Base-by-base conservation (phyloP, 2,329 filamentous ascomycete species). In the Ophiosphaerella korrae region DNA sequence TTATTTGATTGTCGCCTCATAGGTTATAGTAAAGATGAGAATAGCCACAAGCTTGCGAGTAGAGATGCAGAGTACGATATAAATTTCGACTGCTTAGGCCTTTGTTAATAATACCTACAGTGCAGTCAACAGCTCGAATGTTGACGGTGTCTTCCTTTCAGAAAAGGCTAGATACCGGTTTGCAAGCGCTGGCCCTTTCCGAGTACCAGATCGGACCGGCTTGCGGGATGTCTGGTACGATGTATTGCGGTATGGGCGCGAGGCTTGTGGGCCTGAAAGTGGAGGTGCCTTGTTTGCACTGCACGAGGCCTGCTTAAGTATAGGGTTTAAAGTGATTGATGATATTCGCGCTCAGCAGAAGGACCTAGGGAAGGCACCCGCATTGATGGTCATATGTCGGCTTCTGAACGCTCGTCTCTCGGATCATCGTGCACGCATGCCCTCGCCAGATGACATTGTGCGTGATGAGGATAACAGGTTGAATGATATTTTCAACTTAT, bases 261-360 rank as follows among this genome's bases (percentile, higher is more conserved):
- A 29, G 11, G 26, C 26, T 29, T 11, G 26, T 11, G 26, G 26
- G 1, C 26, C 21, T 1, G 39, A 44, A 9, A 16, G 37, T 14
- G 37, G 52, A 9, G 55, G 62, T 21, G 55, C 57, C 1, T 36
- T 67, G 8, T 66, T 68, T 39, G 60, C 67, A 0, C 50, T 70
- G 13, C 67, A 70, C 21, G 53, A 62, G 13, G 50, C 50, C 4
- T 70, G 67, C 41, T 45, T 70, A 5, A 43, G 55, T 4, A 64
- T 60, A 12, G 53, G 57, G 14, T 61, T 60, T 37, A 48, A 60
- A 23, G 60, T 48, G 11, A 55, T 66, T 2, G 42, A 63, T 2
- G 31, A 51, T 26, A 14, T 39, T 48, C 24, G 45, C 18, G 45
- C 29, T 31, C 41, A 26, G 26, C 23, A 8, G 21, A 45, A 24